Evolutionary conservation across 768 basidiomycete genomes (phyloP).

Genomic region (Scleroderma citrinum): DNA sequence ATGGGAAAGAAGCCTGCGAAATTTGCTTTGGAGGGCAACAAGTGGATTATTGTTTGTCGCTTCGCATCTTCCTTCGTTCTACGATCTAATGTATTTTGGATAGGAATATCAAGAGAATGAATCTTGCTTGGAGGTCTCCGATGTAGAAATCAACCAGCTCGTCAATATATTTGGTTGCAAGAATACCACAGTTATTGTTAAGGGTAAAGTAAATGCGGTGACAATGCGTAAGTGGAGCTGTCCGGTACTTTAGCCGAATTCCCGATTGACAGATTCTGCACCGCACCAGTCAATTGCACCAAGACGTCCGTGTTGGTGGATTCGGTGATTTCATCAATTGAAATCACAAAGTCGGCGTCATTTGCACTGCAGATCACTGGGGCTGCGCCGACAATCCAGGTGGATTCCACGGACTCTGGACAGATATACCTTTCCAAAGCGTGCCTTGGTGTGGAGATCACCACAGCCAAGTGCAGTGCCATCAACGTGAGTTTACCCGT

Average conservation of each 20-base stretch:
- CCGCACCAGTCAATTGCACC: slow-evolving; percentile 70
- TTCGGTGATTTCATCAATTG: slow-evolving; percentile 87
- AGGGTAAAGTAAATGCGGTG: slow-evolving; percentile 94
- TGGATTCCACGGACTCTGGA: slow-evolving; percentile 94
- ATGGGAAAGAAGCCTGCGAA: slow-evolving; percentile 90
- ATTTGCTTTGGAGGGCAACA: slow-evolving; percentile 83
- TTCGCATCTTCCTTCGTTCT: neutral
- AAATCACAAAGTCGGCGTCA: slow-evolving; percentile 86
- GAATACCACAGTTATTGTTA: slow-evolving; percentile 72
- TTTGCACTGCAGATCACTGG: slow-evolving; percentile 93
- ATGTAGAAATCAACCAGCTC: slow-evolving; percentile 73
- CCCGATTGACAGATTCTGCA: slow-evolving; percentile 2
- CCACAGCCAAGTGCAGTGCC: slow-evolving; percentile 88
- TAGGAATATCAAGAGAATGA: slow-evolving; percentile 94
- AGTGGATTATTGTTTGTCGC: slow-evolving; percentile 80
- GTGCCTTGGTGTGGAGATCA: slow-evolving; percentile 77
- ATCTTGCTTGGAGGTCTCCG: slow-evolving; percentile 59
- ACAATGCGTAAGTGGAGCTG: slow-evolving; percentile 56
- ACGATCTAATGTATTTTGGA: slow-evolving; percentile 2
- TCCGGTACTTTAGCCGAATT: neutral
- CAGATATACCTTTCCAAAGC: slow-evolving; percentile 89
- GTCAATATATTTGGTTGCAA: slow-evolving; percentile 92
- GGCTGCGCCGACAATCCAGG: slow-evolving; percentile 81
- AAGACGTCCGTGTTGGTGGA: slow-evolving; percentile 87
- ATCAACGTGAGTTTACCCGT: slow-evolving; percentile 89